A percentile compares a stretch with the other conserved stretches of the same genome.
Conservation (phyloP, 345 rosid genomes). For the Linum lewisii region DNA sequence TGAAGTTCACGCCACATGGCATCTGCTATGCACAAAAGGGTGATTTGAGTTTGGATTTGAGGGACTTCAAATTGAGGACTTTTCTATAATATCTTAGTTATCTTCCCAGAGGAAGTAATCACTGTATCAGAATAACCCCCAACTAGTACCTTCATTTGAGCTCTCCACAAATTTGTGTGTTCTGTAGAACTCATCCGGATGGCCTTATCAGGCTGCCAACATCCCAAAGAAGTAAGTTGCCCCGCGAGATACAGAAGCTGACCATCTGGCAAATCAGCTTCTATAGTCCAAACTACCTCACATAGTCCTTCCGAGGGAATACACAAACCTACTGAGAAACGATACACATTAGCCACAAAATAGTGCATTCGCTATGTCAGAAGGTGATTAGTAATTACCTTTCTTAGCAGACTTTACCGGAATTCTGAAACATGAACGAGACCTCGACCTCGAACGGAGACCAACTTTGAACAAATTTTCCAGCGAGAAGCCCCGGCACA, state of each 20-base stretch:
- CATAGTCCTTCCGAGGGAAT: slow-evolving; percentile 33
- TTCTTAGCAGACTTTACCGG: slow-evolving; percentile 35
- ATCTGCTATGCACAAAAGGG: slow-evolving; percentile 40
- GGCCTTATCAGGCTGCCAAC: slow-evolving; percentile 80
- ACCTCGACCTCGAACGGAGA: slow-evolving; percentile 28
- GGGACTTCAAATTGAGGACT: background rate
- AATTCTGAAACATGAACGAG: slow-evolving; percentile 21
- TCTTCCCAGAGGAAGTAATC: no score
- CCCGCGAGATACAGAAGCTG: slow-evolving; percentile 65
- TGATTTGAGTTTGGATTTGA: slow-evolving; percentile 1
- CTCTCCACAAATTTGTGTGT: slow-evolving; percentile 56
- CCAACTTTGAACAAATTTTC: slow-evolving; percentile 32
- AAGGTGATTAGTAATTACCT: slow-evolving; percentile 27
- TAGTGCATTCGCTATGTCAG: background rate
- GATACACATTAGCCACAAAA: slow-evolving; percentile 13
- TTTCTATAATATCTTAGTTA: no score
- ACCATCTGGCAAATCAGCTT: slow-evolving; percentile 62
- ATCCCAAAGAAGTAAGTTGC: slow-evolving; percentile 61
- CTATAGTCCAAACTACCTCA: slow-evolving; percentile 65
- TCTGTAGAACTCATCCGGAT: slow-evolving; percentile 50
- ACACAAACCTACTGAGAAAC: slow-evolving; percentile 42
- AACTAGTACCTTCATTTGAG: slow-evolving; percentile 57
- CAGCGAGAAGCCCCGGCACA: slow-evolving; percentile 29
- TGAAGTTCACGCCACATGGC: slow-evolving; percentile 61
- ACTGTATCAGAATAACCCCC: background rate